Percentiles rank a stretch among this genome's conserved stretches.
These are phyloP conservation scores for Begonia loranthoides DNA, from an alignment of 306 rosid genomes.

Conservation along the genomic window DNA sequence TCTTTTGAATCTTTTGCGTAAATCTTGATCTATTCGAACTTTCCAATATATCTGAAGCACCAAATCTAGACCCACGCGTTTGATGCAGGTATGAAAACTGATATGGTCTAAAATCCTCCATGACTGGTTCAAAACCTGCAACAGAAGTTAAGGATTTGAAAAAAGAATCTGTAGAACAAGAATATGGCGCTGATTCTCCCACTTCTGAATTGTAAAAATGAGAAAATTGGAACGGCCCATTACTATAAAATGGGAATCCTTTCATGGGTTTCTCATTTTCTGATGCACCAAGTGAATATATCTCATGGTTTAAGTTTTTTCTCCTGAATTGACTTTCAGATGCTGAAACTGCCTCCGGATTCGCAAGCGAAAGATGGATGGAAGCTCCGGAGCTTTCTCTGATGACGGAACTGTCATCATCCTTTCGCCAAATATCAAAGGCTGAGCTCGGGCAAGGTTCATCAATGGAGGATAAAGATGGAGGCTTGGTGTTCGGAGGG, in stretches of 20 bases:
- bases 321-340: conserved; percentile 3
- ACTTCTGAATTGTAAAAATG: conserved; percentile 17
- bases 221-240: conserved; percentile 15
- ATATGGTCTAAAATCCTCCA: conserved; percentile 9
- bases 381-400: conserved; percentile 6
- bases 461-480: conserved; percentile 11
- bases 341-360: conserved; percentile 25
- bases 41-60: conserved; percentile 26
- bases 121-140: conserved; percentile 7
- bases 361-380: conserved; percentile 35
- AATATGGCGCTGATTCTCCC: conserved; percentile 12
- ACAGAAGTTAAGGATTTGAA: conserved; percentile 2
- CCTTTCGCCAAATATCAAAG: conserved; percentile 37
- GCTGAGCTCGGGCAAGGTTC: no score
- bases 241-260: conserved; percentile 53
- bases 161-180: conserved; percentile 10
- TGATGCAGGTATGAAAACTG: conserved; percentile 20
- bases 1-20: conserved; percentile 32
- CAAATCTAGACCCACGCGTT: conserved; percentile 13
- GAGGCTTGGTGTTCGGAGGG: conserved; percentile 50
- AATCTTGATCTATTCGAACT: conserved; percentile 40
- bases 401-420: neutral
- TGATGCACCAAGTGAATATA: conserved; percentile 7
- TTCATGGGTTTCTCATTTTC: conserved; percentile 34
- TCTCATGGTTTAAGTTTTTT: no score